These are phyloP conservation scores for Suillus clintonianus DNA, from an alignment of 768 basidiomycete species.

Conservation along the genomic window DNA sequence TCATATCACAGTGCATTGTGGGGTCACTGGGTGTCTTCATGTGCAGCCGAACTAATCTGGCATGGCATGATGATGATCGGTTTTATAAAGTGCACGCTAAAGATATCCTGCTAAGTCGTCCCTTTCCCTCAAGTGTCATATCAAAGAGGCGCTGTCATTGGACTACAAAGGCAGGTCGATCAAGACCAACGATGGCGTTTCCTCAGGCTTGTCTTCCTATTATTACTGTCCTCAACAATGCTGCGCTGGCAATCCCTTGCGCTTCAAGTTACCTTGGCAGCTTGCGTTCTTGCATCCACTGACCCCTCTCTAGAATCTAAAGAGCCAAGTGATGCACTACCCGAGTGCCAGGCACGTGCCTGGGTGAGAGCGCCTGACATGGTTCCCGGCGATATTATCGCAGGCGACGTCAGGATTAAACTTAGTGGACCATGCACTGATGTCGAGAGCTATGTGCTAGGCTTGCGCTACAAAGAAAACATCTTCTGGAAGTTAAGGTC, in stretches of 20 bases:
- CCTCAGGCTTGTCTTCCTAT: too few relatives aligned
- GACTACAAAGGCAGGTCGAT: too few relatives aligned
- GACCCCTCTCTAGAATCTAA: neutral
- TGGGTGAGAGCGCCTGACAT: constrained; percentile 7
- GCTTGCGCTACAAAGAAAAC: constrained; percentile 3
- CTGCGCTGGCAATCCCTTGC: neutral
- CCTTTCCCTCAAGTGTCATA: too few relatives aligned
- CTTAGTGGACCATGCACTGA: neutral
- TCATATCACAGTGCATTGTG: too few relatives aligned
- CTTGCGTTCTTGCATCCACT: neutral
- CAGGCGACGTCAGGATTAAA: constrained; percentile 1
- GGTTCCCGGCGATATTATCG: neutral
- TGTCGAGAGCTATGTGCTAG: neutral
- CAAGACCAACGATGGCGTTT: too few relatives aligned
- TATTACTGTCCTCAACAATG: neutral
- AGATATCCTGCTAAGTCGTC: too few relatives aligned
- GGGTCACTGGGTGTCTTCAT: too few relatives aligned
- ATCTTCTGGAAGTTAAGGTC: neutral
- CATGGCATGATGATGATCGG: too few relatives aligned
- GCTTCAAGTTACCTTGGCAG: neutral
- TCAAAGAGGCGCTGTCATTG: too few relatives aligned
- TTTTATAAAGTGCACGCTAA: too few relatives aligned
- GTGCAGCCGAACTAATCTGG: too few relatives aligned
- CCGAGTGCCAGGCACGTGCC: neutral
- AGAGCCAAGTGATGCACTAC: neutral